Evolutionary conservation across 2,329 filamentous ascomycete species (phyloP), one percentile per base, ranked within the genome.

Genomic region (Arthrobotrys megalospora): DNA sequence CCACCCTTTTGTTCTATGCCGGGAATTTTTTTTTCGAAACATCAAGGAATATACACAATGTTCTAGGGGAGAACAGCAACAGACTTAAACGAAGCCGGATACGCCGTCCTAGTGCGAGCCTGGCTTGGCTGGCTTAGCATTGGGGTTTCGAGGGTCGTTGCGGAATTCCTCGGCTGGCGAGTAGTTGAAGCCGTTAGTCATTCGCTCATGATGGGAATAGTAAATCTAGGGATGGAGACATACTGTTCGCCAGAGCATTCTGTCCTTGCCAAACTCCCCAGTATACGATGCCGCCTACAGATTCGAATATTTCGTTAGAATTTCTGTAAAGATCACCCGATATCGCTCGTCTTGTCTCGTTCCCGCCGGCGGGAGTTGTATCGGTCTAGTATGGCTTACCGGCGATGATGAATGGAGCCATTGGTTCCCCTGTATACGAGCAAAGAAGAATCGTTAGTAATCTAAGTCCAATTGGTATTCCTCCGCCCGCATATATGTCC

Each of bases 81-180:
- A 53, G 50, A 16, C 24, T 66, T 41, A 67, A 24, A 75, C 50
- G 62, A 60, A 73, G 50, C 62, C 69, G 1, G 60, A 41, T 41
- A 21, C 38, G 43, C 69, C 62, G 52, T 75, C 32, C 48, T 76
- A 76, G n/a, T 76, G 72, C 36, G 72, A 63, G n/a, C 32, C 72
- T 34, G 64, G 64, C 48, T 76, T 76, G 34, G 47, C 28, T 32
- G 72, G 72, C 82, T 84, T 85, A 60, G 82, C 83, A 67, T 88
- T 87, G 81, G 90, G 91, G 90, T 97, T 97, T 86, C 94, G 91
- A 82, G 94, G 93, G 87, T 98, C 95, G 88, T 97, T 96, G 91
- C 94, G 96, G 90, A 90, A 97, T 88, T 98, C 93, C 83, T 92
- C 93, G 88, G 90, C 95, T 98, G 82, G 62, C 28, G 50, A 10